phyloP scores from a whole-genome alignment of 176 grass and related monocot species.

The Musa acuminata region DNA sequence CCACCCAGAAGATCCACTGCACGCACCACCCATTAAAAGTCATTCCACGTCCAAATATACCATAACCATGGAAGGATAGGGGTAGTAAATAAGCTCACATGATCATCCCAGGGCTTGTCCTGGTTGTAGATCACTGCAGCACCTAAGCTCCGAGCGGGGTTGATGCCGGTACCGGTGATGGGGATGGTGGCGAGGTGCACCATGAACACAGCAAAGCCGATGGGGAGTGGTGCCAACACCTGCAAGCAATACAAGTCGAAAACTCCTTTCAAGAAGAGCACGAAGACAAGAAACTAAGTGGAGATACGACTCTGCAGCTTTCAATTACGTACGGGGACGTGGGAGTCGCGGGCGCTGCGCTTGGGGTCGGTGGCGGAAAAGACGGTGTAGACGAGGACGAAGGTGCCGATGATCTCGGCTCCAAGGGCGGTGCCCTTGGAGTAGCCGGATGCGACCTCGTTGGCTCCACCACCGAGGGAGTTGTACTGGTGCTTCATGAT shows the following conservation, averaged over 20 bases:
- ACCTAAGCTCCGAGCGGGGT: background rate
- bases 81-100: background rate
- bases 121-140: background rate
- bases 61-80: background rate
- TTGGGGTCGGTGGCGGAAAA: conserved; percentile 52
- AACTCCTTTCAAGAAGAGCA: background rate
- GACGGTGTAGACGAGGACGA: conserved; percentile 51
- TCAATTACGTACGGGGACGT: conserved; percentile 18
- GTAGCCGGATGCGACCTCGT: conserved; percentile 30
- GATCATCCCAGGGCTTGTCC: background rate
- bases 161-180: conserved; percentile 2
- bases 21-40: background rate
- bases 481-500: conserved; percentile 37
- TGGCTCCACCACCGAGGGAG: conserved; percentile 36
- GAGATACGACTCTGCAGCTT: background rate
- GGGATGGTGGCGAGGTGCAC: conserved; percentile 8
- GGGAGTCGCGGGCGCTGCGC: conserved; percentile 46
- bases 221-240: conserved; percentile 4
- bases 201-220: conserved; percentile 2
- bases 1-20: conserved; percentile 4
- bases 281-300: background rate
- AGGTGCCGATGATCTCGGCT: conserved; percentile 51
- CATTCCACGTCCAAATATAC: background rate
- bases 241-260: background rate
- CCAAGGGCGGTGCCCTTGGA: conserved; percentile 35